Conservation (phyloP, 140 eudicot genomes). For the Anethum foeniculum region DNA sequence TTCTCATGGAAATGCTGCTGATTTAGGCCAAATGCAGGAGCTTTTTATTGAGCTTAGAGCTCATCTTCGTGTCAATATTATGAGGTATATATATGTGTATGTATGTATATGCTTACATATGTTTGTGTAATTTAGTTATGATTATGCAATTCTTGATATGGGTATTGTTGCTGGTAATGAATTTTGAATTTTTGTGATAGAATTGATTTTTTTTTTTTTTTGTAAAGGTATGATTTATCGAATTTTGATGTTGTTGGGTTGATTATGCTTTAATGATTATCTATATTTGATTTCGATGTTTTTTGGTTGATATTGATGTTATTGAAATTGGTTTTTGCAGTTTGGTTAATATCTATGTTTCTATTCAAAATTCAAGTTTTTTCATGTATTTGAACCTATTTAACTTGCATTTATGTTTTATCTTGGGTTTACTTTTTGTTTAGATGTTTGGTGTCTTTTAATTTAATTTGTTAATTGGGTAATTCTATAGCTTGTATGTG, state of each 20-base stretch:
- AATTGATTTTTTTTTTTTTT: background rate
- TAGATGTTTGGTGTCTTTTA: background rate
- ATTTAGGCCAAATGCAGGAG: slow-evolving; percentile 66
- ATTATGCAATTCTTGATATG: background rate
- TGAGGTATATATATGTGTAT: slow-evolving; percentile 32
- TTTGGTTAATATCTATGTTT: background rate
- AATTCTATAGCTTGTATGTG: background rate
- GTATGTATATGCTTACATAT: background rate
- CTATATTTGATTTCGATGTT: background rate
- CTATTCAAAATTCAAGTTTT: background rate
- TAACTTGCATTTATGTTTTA: background rate
- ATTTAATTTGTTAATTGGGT: background rate
- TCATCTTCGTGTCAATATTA: slow-evolving; percentile 62
- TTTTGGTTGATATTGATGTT: background rate
- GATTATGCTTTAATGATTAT: background rate
- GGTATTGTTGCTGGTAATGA: background rate
- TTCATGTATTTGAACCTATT: background rate
- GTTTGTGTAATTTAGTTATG: background rate
- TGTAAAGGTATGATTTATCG: background rate
- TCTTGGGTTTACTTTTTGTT: background rate
- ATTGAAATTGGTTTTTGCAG: background rate
- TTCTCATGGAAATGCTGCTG: slow-evolving; percentile 78
- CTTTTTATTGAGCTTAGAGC: slow-evolving; percentile 70
- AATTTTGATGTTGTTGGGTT: background rate
- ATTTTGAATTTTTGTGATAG: slow-evolving; percentile 1